Percentiles rank a stretch among this genome's conserved stretches.
Conservation (phyloP, 306 rosid species). For the Ochetophila trinervis region DNA sequence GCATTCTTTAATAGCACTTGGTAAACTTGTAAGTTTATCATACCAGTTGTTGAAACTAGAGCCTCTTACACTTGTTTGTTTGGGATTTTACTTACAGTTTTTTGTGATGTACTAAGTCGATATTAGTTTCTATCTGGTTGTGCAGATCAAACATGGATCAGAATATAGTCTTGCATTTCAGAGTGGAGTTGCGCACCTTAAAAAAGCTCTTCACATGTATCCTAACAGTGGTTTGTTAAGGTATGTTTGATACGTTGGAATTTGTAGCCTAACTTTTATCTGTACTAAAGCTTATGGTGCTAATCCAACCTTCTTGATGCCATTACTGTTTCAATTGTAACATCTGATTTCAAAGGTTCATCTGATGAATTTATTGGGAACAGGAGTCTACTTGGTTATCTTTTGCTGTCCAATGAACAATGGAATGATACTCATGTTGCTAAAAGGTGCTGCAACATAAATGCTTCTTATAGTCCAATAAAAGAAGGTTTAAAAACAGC, state of each 20-base stretch:
- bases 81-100: slow-evolving; percentile 4
- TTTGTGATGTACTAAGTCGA: background rate
- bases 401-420: slow-evolving; percentile 60
- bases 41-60: slow-evolving; percentile 9
- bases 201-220: slow-evolving; percentile 78
- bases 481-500: slow-evolving; percentile 60
- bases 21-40: slow-evolving; percentile 66
- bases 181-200: slow-evolving; percentile 68
- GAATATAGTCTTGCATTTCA: slow-evolving; percentile 50
- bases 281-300: background rate
- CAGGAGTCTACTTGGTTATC: slow-evolving; percentile 93
- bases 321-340: background rate
- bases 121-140: slow-evolving; percentile 13
- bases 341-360: background rate
- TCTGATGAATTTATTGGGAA: slow-evolving; percentile 28
- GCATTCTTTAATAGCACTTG: slow-evolving; percentile 74
- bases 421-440: slow-evolving; percentile 55
- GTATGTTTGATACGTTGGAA: slow-evolving; percentile 31
- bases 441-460: slow-evolving; percentile 62
- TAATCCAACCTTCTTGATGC: background rate
- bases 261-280: too few species aligned
- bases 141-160: slow-evolving; percentile 64
- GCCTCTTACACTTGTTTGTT: slow-evolving; percentile 18
- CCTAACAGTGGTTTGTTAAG: slow-evolving; percentile 72
- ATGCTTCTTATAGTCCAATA: slow-evolving; percentile 37